These are phyloP conservation scores for Xylaria curta DNA, from an alignment of 495 filamentous ascomycete genomes.

Conservation along the genomic window DNA sequence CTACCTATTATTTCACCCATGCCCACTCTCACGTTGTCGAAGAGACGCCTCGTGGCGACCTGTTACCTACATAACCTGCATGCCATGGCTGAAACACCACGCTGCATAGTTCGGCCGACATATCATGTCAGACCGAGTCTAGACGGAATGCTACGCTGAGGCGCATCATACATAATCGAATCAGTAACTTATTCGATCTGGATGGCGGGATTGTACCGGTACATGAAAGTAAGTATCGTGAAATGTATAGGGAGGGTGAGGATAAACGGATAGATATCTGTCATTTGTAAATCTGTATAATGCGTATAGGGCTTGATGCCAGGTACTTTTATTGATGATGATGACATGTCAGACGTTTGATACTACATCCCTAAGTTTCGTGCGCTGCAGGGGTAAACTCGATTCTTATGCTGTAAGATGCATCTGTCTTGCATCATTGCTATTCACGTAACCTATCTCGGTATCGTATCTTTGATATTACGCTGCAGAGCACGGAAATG, in stretches of 20 bases:
- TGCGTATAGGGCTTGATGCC: not conserved
- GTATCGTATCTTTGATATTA: not conserved
- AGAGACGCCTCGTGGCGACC: not conserved
- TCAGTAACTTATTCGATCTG: not conserved
- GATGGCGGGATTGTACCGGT: not conserved
- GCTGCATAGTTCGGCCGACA: not conserved
- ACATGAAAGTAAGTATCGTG: not conserved
- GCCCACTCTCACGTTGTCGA: not conserved
- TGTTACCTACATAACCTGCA: not conserved
- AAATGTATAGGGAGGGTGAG: not conserved
- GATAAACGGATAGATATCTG: not conserved
- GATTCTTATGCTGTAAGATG: not conserved
- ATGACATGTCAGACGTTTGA: slow-evolving; percentile 10
- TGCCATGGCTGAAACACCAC: not conserved
- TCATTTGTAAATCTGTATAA: not conserved
- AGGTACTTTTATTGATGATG: slow-evolving; percentile 11
- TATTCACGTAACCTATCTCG: not conserved
- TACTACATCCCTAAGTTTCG: not conserved
- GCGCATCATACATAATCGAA: not conserved
- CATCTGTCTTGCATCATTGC: not conserved
- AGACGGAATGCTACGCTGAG: slow-evolving; percentile 12
- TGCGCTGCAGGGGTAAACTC: not conserved
- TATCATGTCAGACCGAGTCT: not conserved
- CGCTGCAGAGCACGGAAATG: not conserved
- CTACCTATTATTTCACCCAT: not conserved